phyloP scores from a whole-genome alignment of 2,329 filamentous ascomycete genomes.

The Apiospora phragmitis region DNA sequence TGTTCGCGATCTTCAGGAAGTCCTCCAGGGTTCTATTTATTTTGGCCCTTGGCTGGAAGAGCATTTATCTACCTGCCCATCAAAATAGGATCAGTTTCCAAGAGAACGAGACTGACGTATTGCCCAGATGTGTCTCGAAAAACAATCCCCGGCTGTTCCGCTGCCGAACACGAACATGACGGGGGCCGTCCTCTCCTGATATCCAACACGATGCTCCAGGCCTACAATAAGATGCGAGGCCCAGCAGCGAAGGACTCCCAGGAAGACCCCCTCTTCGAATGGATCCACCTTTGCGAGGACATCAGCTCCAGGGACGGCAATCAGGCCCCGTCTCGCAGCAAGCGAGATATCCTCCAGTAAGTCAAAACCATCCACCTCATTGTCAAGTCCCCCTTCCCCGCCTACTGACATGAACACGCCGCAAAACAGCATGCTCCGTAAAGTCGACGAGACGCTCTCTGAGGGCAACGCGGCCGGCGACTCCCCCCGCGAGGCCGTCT shows the following conservation, averaged over 20 bases:
- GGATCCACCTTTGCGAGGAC: conserved; percentile 21
- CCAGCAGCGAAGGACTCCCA: conserved; percentile 17
- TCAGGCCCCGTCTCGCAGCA: not conserved
- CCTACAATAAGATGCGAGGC: conserved; percentile 29
- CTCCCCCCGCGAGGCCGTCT: conserved; percentile 22
- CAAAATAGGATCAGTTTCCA: not conserved
- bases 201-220: conserved; percentile 27
- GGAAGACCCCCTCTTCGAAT: conserved; percentile 26
- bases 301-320: conserved; percentile 11
- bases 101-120: not conserved
- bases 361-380: conserved; percentile 1
- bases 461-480: conserved; percentile 19
- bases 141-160: conserved; percentile 22
- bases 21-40: not conserved
- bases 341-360: conserved; percentile 22
- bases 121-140: not conserved
- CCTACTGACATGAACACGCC: not conserved
- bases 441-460: conserved; percentile 21
- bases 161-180: conserved; percentile 13
- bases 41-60: not conserved
- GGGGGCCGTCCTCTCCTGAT: conserved; percentile 15
- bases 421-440: conserved; percentile 21
- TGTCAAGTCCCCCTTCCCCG: not conserved
- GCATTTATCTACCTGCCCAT: not conserved
- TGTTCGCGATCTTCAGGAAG: not conserved